Evolutionary conservation across 2,329 filamentous ascomycete genomes (phyloP).

Genomic region (Ceratocystiopsis sp.): DNA sequence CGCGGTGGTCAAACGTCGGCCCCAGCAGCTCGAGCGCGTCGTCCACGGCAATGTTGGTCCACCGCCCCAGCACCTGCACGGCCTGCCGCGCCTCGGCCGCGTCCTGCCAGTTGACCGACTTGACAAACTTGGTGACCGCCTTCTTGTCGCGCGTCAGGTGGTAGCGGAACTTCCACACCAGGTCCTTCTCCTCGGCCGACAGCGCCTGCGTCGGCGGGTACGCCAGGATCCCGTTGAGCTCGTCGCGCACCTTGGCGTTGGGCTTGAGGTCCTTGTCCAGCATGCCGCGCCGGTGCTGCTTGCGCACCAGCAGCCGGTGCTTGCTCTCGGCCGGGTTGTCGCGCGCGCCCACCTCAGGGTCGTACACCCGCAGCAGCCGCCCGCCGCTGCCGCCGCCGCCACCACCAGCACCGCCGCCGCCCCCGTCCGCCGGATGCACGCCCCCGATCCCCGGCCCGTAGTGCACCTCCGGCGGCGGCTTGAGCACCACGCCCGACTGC

Average conservation of each 20-base stretch:
- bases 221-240: conserved; percentile 76
- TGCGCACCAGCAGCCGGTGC: conserved; percentile 78
- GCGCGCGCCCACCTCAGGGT: conserved; percentile 74
- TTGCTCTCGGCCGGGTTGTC: conserved; percentile 95
- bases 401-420: background rate
- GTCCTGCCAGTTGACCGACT: conserved; percentile 35
- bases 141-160: conserved; percentile 84
- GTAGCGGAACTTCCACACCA: conserved; percentile 95
- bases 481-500: conserved; percentile 52
- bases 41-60: conserved; percentile 94
- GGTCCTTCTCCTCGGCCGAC: conserved; percentile 80
- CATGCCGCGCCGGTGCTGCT: conserved; percentile 77
- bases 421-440: background rate
- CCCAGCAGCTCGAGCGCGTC: conserved; percentile 89
- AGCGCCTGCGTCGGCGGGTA: conserved; percentile 86
- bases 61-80: conserved; percentile 75
- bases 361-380: conserved; percentile 70
- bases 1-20: conserved; percentile 74
- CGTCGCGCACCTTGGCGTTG: conserved; percentile 87
- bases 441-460: conserved; percentile 64
- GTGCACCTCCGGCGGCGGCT: conserved; percentile 74
- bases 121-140: conserved; percentile 91
- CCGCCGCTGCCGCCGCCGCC: conserved; percentile 34
- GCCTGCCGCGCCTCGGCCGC: conserved; percentile 46
- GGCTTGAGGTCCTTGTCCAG: conserved; percentile 90